A percentile compares a stretch with the other conserved stretches of the same genome.
Evolutionary conservation across 2,329 filamentous ascomycete species (phyloP).

Genomic region (Paecilomyces dactylethromorphus): DNA sequence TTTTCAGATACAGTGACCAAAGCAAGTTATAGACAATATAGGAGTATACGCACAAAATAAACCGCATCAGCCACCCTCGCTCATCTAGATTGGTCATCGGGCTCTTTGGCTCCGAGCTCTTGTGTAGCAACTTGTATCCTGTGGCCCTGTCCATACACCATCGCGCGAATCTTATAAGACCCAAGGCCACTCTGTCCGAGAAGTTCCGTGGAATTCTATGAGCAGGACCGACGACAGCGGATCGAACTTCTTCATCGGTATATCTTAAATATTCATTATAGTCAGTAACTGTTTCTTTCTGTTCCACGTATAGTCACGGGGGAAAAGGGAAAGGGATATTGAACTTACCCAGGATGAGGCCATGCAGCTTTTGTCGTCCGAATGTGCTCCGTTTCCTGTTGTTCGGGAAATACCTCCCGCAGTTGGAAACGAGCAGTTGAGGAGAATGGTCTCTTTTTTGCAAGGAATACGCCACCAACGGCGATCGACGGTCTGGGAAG

Average conservation of each 20-base stretch:
- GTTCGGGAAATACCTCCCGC: constrained; percentile 51
- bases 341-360: constrained; percentile 54
- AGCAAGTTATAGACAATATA: background rate
- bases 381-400: constrained; percentile 52
- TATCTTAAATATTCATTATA: constrained; percentile 42
- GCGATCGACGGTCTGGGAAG: background rate
- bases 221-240: constrained; percentile 55
- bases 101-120: constrained; percentile 41
- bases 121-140: constrained; percentile 66
- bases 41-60: constrained; percentile 60
- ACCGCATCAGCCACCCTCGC: constrained; percentile 80
- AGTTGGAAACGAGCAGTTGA: background rate
- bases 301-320: background rate
- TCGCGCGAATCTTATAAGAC: constrained; percentile 66
- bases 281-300: background rate
- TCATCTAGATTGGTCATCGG: constrained; percentile 65
- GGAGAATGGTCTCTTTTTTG: background rate
- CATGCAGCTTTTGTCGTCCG: constrained; percentile 59
- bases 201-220: constrained; percentile 67
- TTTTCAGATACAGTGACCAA: background rate
- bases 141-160: constrained; percentile 78
- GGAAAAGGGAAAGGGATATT: background rate
- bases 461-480: background rate
- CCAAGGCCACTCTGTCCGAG: constrained; percentile 73
- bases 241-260: constrained; percentile 70